Evolutionary conservation across 495 filamentous ascomycete genomes (phyloP), one percentile per base, ranked within the genome.

Genomic region (Ramalina peruviana): DNA sequence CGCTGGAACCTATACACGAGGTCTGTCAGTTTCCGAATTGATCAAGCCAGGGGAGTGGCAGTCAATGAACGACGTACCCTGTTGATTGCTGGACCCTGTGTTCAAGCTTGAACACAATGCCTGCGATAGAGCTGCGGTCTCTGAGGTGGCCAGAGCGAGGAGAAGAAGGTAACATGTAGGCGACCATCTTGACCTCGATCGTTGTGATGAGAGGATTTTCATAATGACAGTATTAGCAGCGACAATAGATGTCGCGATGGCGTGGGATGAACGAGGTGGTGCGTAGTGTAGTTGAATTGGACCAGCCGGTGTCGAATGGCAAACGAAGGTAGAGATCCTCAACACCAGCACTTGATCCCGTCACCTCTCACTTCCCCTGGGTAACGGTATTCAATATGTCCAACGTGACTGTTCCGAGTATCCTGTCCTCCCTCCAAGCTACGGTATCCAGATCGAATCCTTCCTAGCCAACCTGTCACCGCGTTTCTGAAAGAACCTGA

Each of bases 61-160:
- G 38, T 20, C 4, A 20, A 0, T 9, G 6, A 13, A 11, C 19
- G n/a, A 43, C 67, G 19, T 59, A 72, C 70, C 56, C 23, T 54
- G 46, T 17, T 51, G 48, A 21, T 42, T 58, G n/a, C 57, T 54
- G 16, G 66, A 52, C 25, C 67, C 71, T 19, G 74, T 78, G 51
- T 78, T 76, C 3, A 64, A 57, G 9, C 52, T 60, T 6, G 74
- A 69, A 53, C 74, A 78, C 52, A 67, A 72, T 19, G 57, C 51
- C 23, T 66, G 61, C 12, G 50, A 44, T 11, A 65, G 58, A 5
- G 55, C 49, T 6, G 56, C 43, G 16, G 50, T 51, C 19, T 10
- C 37, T 7, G 52, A 36, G 43, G 51, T 33, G n/a, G 40, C 41
- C 36, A 56, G 33, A 26, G 51, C 53, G n/a, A 58, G 41, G 25